Evolutionary conservation across 768 basidiomycete species (phyloP).

Genomic region (Suillus variegatus): DNA sequence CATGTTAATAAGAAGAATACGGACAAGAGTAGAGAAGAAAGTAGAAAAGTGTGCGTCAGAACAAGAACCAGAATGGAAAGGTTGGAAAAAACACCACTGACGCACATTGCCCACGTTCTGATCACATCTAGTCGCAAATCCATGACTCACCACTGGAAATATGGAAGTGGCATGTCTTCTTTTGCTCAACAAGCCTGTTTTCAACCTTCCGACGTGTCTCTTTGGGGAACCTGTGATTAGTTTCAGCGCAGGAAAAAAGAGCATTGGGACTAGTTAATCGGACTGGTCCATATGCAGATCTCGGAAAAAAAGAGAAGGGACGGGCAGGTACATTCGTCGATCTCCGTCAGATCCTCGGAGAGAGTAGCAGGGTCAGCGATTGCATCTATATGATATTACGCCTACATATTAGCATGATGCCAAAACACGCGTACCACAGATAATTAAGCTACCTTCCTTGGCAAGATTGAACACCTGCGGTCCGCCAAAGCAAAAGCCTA

Average conservation of each 20-base stretch:
- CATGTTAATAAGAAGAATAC: background rate
- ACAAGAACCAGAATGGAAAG: background rate
- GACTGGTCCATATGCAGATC: background rate
- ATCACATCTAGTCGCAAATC: background rate
- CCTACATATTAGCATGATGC: background rate
- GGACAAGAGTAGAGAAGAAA: background rate
- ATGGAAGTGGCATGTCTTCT: conserved; percentile 50
- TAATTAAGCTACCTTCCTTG: conserved; percentile 40
- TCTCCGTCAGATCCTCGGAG: conserved; percentile 37
- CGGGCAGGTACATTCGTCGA: conserved; percentile 49
- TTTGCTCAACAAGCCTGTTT: conserved; percentile 45
- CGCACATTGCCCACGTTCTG: background rate
- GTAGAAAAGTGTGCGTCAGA: background rate
- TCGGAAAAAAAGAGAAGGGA: background rate
- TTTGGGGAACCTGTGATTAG: conserved; percentile 47
- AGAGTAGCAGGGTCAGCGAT: conserved; percentile 50
- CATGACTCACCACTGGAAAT: conserved; percentile 42
- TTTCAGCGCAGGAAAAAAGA: conserved; percentile 53
- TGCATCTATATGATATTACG: conserved; percentile 29
- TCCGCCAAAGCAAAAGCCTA: conserved; percentile 54
- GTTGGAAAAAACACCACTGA: background rate
- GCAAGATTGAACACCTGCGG: conserved; percentile 45
- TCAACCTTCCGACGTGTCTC: conserved; percentile 51
- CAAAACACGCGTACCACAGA: conserved; percentile 31
- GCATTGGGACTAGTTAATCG: conserved; percentile 44